A percentile compares a stretch with the other conserved stretches of the same genome.
phyloP scores from a whole-genome alignment of 2,329 filamentous ascomycete species.

The Trichoderma sp. region DNA sequence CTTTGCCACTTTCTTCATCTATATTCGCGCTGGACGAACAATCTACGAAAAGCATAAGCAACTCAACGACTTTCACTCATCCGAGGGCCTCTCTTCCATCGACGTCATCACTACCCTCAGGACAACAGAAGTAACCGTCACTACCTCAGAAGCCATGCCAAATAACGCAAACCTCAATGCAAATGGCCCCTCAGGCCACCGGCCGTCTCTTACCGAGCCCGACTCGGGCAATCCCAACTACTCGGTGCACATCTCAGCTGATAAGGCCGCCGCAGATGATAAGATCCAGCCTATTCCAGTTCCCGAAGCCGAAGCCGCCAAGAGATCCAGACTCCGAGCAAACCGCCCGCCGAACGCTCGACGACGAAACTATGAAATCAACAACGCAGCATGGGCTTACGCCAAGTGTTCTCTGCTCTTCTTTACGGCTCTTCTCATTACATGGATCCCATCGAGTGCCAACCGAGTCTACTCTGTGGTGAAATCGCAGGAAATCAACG shows the following conservation, averaged over 20 bases:
- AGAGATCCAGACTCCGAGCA: background rate
- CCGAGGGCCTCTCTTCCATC: constrained; percentile 48
- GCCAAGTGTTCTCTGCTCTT: constrained; percentile 72
- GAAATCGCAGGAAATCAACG: constrained; percentile 55
- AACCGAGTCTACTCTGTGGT: constrained; percentile 76
- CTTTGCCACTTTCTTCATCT: constrained; percentile 64
- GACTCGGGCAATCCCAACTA: constrained; percentile 43
- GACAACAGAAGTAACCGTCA: constrained; percentile 68
- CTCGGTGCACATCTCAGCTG: constrained; percentile 56
- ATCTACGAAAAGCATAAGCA: constrained; percentile 70
- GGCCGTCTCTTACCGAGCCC: constrained; percentile 25
- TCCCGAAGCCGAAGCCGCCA: constrained; percentile 1
- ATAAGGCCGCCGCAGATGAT: constrained; percentile 32
- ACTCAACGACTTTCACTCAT: constrained; percentile 58
- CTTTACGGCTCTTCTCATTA: constrained; percentile 71
- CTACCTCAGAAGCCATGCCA: constrained; percentile 48
- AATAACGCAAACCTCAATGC: constrained; percentile 34
- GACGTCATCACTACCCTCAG: constrained; percentile 56
- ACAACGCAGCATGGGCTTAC: constrained; percentile 69
- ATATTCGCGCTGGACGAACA: constrained; percentile 65
- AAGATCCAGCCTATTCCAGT: constrained; percentile 36
- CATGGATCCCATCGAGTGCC: constrained; percentile 76
- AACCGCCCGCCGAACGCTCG: constrained; percentile 30
- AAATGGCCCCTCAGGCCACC: constrained; percentile 30
- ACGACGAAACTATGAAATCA: constrained; percentile 55